Evolutionary conservation across 2,329 filamentous ascomycete species (phyloP).

Genomic region (Eurotiales sp.): DNA sequence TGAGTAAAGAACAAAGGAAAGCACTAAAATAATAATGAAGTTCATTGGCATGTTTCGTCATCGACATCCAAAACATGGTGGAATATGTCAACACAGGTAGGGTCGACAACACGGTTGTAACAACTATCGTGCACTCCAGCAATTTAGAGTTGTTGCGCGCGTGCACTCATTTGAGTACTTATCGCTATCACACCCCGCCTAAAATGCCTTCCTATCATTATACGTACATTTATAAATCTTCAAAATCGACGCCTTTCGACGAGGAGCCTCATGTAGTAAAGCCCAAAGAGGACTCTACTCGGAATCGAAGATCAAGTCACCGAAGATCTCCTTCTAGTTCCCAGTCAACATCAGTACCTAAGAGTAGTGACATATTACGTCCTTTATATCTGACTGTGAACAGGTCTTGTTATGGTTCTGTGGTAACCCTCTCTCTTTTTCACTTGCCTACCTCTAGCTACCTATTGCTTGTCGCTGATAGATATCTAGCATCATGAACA

Average conservation of each 20-base stretch:
- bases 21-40: not conserved
- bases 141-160: no score
- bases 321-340: not conserved
- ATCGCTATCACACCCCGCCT: not conserved
- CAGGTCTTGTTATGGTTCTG: not conserved
- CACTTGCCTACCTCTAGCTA: no score
- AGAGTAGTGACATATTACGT: not conserved
- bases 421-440: no score
- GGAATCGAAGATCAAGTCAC: slow-evolving; percentile 1
- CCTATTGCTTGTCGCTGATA: not conserved
- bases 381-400: slow-evolving; percentile 8
- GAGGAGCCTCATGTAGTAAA: not conserved
- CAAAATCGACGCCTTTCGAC: not conserved
- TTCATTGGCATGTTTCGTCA: not conserved
- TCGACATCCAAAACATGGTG: no score
- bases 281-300: not conserved
- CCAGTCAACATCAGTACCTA: not conserved
- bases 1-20: no score
- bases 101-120: no score
- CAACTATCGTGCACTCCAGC: not conserved
- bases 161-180: no score
- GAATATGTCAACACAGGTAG: no score
- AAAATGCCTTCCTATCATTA: slow-evolving; percentile 11
- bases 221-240: slow-evolving; percentile 9
- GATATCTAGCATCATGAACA: not conserved